Evolutionary conservation across 345 rosid genomes (phyloP).

Genomic region (Rhizophora apiculata): DNA sequence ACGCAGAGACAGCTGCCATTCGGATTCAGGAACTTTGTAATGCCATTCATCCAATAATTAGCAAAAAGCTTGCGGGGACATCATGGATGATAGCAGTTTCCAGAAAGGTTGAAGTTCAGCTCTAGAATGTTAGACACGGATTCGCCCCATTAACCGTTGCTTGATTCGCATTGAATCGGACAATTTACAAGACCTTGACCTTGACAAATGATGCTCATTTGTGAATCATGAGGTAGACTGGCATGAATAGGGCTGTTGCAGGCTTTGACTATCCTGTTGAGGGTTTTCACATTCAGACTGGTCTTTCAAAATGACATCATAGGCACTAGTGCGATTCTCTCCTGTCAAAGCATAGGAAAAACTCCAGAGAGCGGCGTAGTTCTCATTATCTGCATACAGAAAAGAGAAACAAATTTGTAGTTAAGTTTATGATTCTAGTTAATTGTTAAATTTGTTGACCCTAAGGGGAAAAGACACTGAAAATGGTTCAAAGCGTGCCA

Average conservation of each 20-base stretch:
- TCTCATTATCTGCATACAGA: constrained; percentile 45
- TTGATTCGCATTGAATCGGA: background rate
- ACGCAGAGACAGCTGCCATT: too few species aligned
- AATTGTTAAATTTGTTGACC: background rate
- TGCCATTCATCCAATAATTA: too few species aligned
- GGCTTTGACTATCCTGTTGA: constrained; percentile 1
- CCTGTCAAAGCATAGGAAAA: constrained; percentile 41
- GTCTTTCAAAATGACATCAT: constrained; percentile 15
- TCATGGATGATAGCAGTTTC: too few species aligned
- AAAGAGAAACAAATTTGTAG: background rate
- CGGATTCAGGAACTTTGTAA: too few species aligned
- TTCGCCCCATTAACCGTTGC: background rate
- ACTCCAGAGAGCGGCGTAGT: constrained; percentile 77
- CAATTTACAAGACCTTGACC: background rate
- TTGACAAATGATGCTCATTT: background rate
- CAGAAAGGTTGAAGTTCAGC: too few species aligned
- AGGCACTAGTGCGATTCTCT: constrained; percentile 21
- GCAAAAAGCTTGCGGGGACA: too few species aligned
- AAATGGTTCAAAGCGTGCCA: constrained; percentile 1
- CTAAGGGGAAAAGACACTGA: background rate
- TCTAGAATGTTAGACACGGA: background rate
- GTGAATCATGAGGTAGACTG: background rate
- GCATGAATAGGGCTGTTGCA: background rate
- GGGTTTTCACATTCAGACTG: constrained; percentile 10
- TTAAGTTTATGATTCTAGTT: background rate